Evolutionary conservation across 495 filamentous ascomycete species (phyloP).

Genomic region (Collariella sp.): DNA sequence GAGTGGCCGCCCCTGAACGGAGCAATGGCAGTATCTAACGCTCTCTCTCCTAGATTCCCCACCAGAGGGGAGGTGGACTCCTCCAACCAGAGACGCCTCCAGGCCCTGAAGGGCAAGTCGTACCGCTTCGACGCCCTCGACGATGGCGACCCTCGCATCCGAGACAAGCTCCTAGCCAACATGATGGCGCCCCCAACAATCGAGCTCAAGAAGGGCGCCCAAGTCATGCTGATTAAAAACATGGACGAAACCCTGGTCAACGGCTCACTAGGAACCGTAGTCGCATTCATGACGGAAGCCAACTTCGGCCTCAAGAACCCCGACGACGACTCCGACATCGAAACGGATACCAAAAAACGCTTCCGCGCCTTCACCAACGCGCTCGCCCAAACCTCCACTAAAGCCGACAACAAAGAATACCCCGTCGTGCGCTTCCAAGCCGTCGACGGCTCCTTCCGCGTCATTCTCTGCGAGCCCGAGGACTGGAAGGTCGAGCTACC

Average conservation of each 20-base stretch:
- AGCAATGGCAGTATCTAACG: neutral
- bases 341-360: conserved; percentile 39
- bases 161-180: conserved; percentile 71
- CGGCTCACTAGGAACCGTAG: conserved; percentile 78
- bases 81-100: conserved; percentile 70
- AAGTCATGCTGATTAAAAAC: conserved; percentile 99
- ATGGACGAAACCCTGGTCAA: conserved; percentile 92
- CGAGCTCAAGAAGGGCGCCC: conserved; percentile 79
- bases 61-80: conserved; percentile 83
- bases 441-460: conserved; percentile 66
- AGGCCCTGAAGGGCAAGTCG: conserved; percentile 55
- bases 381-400: conserved; percentile 14
- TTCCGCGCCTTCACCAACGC: conserved; percentile 33
- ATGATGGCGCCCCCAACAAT: conserved; percentile 84
- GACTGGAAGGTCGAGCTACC: conserved; percentile 95
- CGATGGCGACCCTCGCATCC: conserved; percentile 59
- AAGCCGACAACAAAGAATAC: conserved; percentile 46
- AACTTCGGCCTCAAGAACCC: conserved; percentile 58
- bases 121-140: conserved; percentile 65
- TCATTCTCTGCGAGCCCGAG: conserved; percentile 76
- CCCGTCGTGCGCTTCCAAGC: conserved; percentile 76
- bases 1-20: conserved; percentile 17
- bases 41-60: conserved; percentile 54
- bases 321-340: conserved; percentile 37
- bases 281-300: conserved; percentile 77